These are phyloP conservation scores for Protomyces lactucae-debilis DNA, from an alignment of 1,139 yeast species.

Conservation along the genomic window DNA sequence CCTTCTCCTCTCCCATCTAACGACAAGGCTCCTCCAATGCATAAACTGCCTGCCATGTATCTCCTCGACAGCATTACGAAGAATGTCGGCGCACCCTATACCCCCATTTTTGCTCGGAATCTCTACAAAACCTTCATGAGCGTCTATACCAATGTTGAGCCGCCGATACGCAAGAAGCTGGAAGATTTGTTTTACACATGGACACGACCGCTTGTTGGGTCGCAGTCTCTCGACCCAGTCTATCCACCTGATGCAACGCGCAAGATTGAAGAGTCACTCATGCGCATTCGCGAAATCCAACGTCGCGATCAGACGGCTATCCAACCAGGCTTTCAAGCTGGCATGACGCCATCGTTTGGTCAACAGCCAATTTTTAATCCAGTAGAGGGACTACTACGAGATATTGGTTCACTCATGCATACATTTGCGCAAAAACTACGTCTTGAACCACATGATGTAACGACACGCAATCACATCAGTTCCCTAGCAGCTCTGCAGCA, in stretches of 20 bases:
- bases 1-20: background rate
- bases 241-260: conserved; percentile 68
- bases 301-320: conserved; percentile 2
- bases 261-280: conserved; percentile 68
- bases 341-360: background rate
- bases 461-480: conserved; percentile 27
- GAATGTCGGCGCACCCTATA: conserved; percentile 84
- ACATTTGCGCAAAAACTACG: conserved; percentile 25
- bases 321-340: background rate
- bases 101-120: conserved; percentile 63
- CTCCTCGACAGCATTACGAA: conserved; percentile 90
- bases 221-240: conserved; percentile 52
- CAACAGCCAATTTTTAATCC: conserved; percentile 8
- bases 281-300: conserved; percentile 46
- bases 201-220: conserved; percentile 59
- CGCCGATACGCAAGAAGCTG: conserved; percentile 65
- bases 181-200: conserved; percentile 80
- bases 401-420: conserved; percentile 27
- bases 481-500: conserved; percentile 30
- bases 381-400: conserved; percentile 19
- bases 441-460: conserved; percentile 27
- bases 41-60: conserved; percentile 77
- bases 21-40: conserved; percentile 59
- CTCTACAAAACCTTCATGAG: conserved; percentile 65
- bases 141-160: conserved; percentile 73